Percentiles rank a stretch among this genome's conserved stretches.
Evolutionary conservation across 2,329 filamentous ascomycete genomes (phyloP).

Genomic region (Hymenoscyphus occultus): DNA sequence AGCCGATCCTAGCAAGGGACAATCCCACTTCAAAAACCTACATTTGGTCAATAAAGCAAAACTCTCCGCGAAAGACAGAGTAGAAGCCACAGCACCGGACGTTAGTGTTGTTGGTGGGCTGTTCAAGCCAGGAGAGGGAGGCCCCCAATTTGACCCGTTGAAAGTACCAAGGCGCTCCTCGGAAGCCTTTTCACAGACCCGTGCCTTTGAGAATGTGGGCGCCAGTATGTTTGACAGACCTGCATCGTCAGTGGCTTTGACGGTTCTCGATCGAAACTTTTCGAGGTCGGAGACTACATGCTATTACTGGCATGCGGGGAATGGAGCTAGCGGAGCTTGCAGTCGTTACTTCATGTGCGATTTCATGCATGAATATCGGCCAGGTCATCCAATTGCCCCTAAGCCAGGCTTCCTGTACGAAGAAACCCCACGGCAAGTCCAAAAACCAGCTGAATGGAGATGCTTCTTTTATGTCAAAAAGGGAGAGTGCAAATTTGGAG

Average conservation of each 20-base stretch:
- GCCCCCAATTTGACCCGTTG: slow-evolving; percentile 13
- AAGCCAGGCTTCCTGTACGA: neutral
- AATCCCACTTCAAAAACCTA: slow-evolving; percentile 42
- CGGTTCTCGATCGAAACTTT: neutral
- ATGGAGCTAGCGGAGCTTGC: slow-evolving; percentile 10
- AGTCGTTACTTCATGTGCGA: slow-evolving; percentile 15
- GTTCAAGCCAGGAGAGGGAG: slow-evolving; percentile 23
- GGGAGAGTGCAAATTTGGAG: neutral
- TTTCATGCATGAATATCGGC: slow-evolving; percentile 17
- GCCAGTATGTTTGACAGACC: neutral
- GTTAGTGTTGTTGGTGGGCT: slow-evolving; percentile 34
- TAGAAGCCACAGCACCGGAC: slow-evolving; percentile 43
- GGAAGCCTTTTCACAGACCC: neutral
- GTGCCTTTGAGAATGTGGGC: neutral
- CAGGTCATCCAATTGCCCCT: neutral
- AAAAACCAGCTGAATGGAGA: neutral
- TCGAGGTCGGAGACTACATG: slow-evolving; percentile 10
- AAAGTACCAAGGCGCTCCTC: neutral
- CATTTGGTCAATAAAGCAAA: slow-evolving; percentile 42
- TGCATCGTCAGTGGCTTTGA: neutral
- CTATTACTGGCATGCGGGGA: slow-evolving; percentile 13
- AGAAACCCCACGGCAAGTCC: neutral
- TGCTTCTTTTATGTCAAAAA: slow-evolving; percentile 1
- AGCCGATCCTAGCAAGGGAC: slow-evolving; percentile 41
- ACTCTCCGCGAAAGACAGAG: slow-evolving; percentile 43